Conservation (phyloP, 768 basidiomycete species). For the Naganishia vaughanmartiniae region DNA sequence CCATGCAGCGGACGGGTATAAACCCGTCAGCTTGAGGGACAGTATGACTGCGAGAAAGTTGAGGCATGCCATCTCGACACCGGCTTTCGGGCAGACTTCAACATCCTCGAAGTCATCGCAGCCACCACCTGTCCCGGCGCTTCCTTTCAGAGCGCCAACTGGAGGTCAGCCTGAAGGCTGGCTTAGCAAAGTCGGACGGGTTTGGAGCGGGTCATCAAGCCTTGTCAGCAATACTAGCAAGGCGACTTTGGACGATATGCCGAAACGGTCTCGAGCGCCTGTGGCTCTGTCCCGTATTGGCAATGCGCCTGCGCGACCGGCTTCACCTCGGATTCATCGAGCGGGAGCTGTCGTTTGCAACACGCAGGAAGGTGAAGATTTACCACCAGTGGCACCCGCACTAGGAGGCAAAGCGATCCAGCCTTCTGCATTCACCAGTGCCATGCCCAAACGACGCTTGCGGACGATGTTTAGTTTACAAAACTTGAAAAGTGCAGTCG, state of each 20-base stretch:
- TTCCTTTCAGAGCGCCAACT: slow-evolving; percentile 7
- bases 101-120: not conserved
- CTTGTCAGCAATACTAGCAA: slow-evolving; percentile 27
- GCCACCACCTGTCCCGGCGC: slow-evolving; percentile 15
- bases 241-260: slow-evolving; percentile 10
- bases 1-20: not conserved
- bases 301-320: slow-evolving; percentile 28
- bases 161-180: slow-evolving; percentile 10
- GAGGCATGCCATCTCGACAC: slow-evolving; percentile 30
- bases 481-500: slow-evolving; percentile 7
- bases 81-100: slow-evolving; percentile 3
- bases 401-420: slow-evolving; percentile 24
- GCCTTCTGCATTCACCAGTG: not conserved
- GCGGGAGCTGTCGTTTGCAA: slow-evolving; percentile 46
- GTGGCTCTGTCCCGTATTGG: slow-evolving; percentile 10
- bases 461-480: slow-evolving; percentile 31
- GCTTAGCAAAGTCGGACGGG: slow-evolving; percentile 26
- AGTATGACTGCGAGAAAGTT: slow-evolving; percentile 18
- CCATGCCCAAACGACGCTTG: slow-evolving; percentile 8
- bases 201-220: slow-evolving; percentile 29
- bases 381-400: slow-evolving; percentile 39
- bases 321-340: slow-evolving; percentile 40
- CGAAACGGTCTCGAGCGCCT: slow-evolving; percentile 4
- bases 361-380: slow-evolving; percentile 43
- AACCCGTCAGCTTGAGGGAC: slow-evolving; percentile 6